Evolutionary conservation across 768 basidiomycete species (phyloP), one percentile per base, ranked within the genome.

Genomic region (Mycena maculata): DNA sequence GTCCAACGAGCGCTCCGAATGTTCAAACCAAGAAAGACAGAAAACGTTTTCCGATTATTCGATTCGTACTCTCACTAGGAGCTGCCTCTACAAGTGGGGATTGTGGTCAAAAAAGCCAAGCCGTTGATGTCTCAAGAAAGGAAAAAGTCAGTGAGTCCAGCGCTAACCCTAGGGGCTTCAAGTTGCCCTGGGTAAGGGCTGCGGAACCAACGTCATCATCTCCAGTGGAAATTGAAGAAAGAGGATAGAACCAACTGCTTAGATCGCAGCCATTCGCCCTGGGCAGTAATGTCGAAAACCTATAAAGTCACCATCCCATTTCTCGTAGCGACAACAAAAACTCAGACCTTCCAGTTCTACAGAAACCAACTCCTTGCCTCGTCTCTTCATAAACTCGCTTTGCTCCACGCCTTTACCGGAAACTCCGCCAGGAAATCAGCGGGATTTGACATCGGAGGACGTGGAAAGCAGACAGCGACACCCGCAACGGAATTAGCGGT

Each of bases 261-360:
- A 56, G 53, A 38, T 44, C 55, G 47, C 63, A 57, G 63, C 56
- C 44, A 58, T 58, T 38, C 15, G n/a, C n/a, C n/a, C n/a, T n/a
- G n/a, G n/a, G n/a, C n/a, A n/a, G n/a, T n/a, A n/a, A n/a, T n/a
- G n/a, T n/a, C n/a, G n/a, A n/a, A n/a, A n/a, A n/a, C n/a, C n/a
- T 65, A 65, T 59, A 65, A 65, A 65, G 23, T 12, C 39, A 38
- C 7, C 30, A 4, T 7, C 20, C 2, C 10, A n/a, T 25, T 45
- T 42, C 31, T 15, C 36, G 28, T 36, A 49, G 22, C 18, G 45
- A 55, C 50, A 59, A 54, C 50, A 65, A 45, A 47, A 2, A 23
- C 61, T 47, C 41, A 25, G 56, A 49, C 57, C 25, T 23, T 30
- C 15, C 56, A 45, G 42, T 27, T 11, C 38, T 38, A 9, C 36